Evolutionary conservation across 129 eudicot species (phyloP).

Genomic region (Lactuca sativa): DNA sequence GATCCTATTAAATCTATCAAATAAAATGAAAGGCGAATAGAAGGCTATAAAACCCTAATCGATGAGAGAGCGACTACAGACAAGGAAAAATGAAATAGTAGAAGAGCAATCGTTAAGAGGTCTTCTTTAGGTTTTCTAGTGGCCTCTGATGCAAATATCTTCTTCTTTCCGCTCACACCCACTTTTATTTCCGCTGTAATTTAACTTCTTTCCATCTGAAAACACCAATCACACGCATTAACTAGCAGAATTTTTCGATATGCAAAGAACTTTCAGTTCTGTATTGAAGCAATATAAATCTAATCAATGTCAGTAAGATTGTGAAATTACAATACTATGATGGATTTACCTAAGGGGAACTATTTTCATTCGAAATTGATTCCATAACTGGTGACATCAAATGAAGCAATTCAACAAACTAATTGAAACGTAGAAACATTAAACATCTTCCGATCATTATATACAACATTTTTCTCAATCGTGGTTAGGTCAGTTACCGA

Average conservation of each 20-base stretch:
- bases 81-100: neutral
- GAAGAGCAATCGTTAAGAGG: neutral
- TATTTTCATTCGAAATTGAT: no score
- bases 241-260: neutral
- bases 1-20: neutral
- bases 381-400: no score
- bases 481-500: no score
- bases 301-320: neutral
- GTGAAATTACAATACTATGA: neutral
- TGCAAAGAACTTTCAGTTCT: neutral
- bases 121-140: neutral
- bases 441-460: no score
- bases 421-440: no score
- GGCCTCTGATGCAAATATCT: slow-evolving; percentile 68
- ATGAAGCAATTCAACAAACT: no score
- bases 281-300: no score
- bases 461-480: no score
- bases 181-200: slow-evolving; percentile 36
- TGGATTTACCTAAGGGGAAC: no score
- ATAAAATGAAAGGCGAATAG: slow-evolving; percentile 12
- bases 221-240: neutral
- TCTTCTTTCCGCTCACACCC: slow-evolving; percentile 44
- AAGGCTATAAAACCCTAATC: slow-evolving; percentile 16
- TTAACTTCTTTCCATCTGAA: slow-evolving; percentile 61
- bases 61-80: neutral